Percentiles rank a stretch among this genome's conserved stretches.
Conservation (phyloP, 305 asterid species). For the Nicotiana rustica region DNA sequence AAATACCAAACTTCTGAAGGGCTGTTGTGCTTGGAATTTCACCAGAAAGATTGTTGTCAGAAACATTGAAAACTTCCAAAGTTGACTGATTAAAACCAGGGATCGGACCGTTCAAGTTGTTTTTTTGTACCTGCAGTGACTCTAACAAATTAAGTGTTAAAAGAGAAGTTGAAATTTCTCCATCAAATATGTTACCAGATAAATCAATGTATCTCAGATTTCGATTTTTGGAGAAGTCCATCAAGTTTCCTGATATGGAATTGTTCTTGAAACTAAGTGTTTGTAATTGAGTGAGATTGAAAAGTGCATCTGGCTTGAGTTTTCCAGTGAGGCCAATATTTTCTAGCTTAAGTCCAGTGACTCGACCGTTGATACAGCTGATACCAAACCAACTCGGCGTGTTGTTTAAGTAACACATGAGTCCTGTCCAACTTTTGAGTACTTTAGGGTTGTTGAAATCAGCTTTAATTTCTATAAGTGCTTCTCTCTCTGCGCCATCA, state of each 20-base stretch:
- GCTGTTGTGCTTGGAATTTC: constrained; percentile 55
- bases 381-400: constrained; percentile 66
- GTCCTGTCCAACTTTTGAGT: constrained; percentile 59
- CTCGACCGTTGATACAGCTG: constrained; percentile 62
- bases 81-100: constrained; percentile 56
- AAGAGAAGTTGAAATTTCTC: constrained; percentile 58
- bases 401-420: constrained; percentile 60
- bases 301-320: constrained; percentile 49
- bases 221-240: constrained; percentile 54
- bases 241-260: constrained; percentile 55
- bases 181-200: constrained; percentile 56
- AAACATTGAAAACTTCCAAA: constrained; percentile 59
- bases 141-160: constrained; percentile 47
- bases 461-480: constrained; percentile 53
- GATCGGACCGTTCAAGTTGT: constrained; percentile 55
- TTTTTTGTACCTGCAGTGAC: constrained; percentile 64
- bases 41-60: constrained; percentile 63
- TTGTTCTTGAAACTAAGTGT: constrained; percentile 68
- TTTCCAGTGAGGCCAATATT: constrained; percentile 54
- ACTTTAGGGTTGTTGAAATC: constrained; percentile 47
- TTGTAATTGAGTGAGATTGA: constrained; percentile 56
- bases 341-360: constrained; percentile 59
- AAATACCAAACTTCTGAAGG: constrained; percentile 44
- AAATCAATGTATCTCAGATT: constrained; percentile 56
- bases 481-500: constrained; percentile 63